Conservation (phyloP, 2,329 filamentous ascomycete genomes). For the Arthrobotrys sphaeroides region DNA sequence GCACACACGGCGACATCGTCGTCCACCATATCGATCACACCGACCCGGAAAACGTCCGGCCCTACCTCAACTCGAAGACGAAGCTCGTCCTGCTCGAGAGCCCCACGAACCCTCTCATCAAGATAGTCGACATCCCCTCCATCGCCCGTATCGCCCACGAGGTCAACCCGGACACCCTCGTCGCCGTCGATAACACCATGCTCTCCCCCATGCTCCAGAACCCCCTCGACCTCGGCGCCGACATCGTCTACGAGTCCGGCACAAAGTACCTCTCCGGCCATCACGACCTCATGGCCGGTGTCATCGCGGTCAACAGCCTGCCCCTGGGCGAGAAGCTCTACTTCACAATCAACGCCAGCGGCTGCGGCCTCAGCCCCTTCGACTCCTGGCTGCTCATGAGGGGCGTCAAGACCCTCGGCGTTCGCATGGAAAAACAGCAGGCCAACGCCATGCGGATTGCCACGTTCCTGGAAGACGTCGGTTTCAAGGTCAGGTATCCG, state of each 20-base stretch:
- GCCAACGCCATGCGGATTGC: conserved; percentile 89
- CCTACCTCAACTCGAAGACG: conserved; percentile 79
- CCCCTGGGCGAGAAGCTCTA: conserved; percentile 86
- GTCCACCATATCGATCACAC: conserved; percentile 98
- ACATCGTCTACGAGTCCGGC: conserved; percentile 96
- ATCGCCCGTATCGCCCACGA: conserved; percentile 81
- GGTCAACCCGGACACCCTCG: conserved; percentile 78
- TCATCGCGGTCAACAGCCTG: conserved; percentile 87
- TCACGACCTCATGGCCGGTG: conserved; percentile 98
- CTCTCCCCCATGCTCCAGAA: conserved; percentile 93
- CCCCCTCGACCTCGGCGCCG: conserved; percentile 90
- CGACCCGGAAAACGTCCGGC: conserved; percentile 73
- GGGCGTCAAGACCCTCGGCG: conserved; percentile 93
- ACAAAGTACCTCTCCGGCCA: conserved; percentile 98
- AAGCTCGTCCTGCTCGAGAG: conserved; percentile 96
- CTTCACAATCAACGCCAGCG: conserved; percentile 96
- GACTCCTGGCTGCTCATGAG: conserved; percentile 96
- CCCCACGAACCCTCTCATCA: conserved; percentile 96
- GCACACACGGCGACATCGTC: conserved; percentile 86
- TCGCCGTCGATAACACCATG: conserved; percentile 99
- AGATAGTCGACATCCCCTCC: conserved; percentile 88
- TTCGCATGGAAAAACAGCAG: conserved; percentile 99
- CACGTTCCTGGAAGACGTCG: conserved; percentile 86
- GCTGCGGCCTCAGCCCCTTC: conserved; percentile 91
- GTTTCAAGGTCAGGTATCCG: conserved; percentile 94